These are phyloP conservation scores for Aureobasidium melanogenum DNA, from an alignment of 2,329 filamentous ascomycete genomes.

Conservation along the genomic window DNA sequence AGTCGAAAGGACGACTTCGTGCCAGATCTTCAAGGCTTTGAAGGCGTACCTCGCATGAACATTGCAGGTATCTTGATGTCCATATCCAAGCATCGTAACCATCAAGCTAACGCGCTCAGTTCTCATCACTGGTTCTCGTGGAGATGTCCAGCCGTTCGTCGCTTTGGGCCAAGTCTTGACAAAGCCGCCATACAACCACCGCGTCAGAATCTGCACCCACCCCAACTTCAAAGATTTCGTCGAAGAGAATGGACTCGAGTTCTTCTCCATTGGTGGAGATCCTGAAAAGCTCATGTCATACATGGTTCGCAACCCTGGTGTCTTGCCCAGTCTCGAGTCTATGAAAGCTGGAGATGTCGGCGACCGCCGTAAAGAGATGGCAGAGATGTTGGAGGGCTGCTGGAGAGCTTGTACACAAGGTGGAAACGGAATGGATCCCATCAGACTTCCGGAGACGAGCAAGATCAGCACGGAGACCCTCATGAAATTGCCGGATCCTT, in stretches of 20 bases:
- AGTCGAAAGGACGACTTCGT: neutral
- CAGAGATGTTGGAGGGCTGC: slow-evolving; percentile 72
- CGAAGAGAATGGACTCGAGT: slow-evolving; percentile 41
- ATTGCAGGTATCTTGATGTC: too few relatives aligned
- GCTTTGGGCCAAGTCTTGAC: slow-evolving; percentile 40
- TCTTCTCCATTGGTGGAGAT: slow-evolving; percentile 44
- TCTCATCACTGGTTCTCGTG: slow-evolving; percentile 40
- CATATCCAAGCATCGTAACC: too few relatives aligned
- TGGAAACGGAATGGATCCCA: neutral
- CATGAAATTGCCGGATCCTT: slow-evolving; percentile 30
- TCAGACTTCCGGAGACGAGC: neutral
- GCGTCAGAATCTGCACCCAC: slow-evolving; percentile 41
- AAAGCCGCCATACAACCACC: slow-evolving; percentile 41
- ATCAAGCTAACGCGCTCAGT: too few relatives aligned
- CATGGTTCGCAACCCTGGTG: slow-evolving; percentile 81
- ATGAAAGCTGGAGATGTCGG: slow-evolving; percentile 71
- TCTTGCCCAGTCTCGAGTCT: slow-evolving; percentile 73
- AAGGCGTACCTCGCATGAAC: slow-evolving; percentile 31
- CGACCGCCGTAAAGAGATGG: slow-evolving; percentile 71
- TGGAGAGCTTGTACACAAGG: slow-evolving; percentile 61
- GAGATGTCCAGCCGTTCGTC: slow-evolving; percentile 44
- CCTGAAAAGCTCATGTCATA: slow-evolving; percentile 71
- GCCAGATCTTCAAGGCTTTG: neutral
- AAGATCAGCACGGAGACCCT: slow-evolving; percentile 25
- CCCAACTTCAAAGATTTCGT: slow-evolving; percentile 42